Conservation (phyloP, 2,329 filamentous ascomycete genomes). For the Metarhizium album region DNA sequence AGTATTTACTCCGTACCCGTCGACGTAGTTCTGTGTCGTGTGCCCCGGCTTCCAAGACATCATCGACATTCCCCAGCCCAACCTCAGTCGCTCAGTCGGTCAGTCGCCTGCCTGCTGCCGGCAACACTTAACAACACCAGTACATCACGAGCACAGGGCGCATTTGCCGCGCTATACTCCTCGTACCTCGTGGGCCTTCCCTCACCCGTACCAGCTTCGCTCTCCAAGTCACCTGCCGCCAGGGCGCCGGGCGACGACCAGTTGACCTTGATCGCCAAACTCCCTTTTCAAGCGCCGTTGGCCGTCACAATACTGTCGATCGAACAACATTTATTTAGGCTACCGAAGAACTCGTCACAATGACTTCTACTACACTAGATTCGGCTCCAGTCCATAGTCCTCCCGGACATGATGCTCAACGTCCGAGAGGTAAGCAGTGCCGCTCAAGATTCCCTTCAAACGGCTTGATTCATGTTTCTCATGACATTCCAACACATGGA, state of each 20-base stretch:
- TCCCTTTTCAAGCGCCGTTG: neutral
- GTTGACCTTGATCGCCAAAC: neutral
- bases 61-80: too few species aligned
- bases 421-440: slow-evolving; percentile 33
- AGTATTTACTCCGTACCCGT: too few species aligned
- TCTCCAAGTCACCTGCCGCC: neutral
- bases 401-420: slow-evolving; percentile 28
- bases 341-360: slow-evolving; percentile 11
- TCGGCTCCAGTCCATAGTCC: slow-evolving; percentile 30
- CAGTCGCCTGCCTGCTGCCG: too few species aligned
- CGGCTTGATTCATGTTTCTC: too few species aligned
- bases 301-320: neutral
- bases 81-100: neutral
- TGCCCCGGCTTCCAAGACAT: too few species aligned
- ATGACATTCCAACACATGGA: too few species aligned
- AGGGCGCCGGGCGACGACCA: neutral
- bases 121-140: neutral
- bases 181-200: neutral
- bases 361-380: slow-evolving; percentile 29
- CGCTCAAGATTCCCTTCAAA: neutral
- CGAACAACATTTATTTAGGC: neutral
- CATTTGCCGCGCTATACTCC: neutral
- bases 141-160: neutral
- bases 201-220: neutral
- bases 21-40: too few species aligned